Base-by-base conservation (phyloP, 495 filamentous ascomycete species). In the Penicillium turbatum region DNA sequence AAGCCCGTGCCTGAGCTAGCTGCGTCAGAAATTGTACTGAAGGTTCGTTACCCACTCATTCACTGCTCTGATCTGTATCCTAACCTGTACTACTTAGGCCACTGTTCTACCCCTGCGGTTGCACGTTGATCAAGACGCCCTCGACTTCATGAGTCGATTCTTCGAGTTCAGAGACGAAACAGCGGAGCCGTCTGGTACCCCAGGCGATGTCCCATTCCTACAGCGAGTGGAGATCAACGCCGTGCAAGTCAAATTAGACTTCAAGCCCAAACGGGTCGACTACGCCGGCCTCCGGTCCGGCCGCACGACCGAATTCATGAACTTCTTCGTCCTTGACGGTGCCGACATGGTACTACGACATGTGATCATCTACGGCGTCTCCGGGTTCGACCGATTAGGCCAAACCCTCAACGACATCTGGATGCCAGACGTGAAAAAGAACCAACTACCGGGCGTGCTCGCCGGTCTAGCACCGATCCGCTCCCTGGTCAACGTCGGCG, bases 281-380 rank as follows among this genome's bases (percentile, higher is more conserved):
- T 99, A 97, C 63, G 87, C 84, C 0, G 90, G 92, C 9, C 80
- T 99, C 6, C 86, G 91, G n/a, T 96, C 95, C 5, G 95, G 95
- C n/a, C 91, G 89, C 53, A 99, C 95, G 2, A 95, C 89, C 1
- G 95, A 99, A 67, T 93, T 99, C 65, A 97, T 97, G 95, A 97
- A 99, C 71, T 95, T 99, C 67, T 80, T 97, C 58, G 88, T 93
- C 37, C 82, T 99, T 11, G 92, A 99, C 53, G 83, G 87, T 48
- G 82, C 92, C 2, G 85, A 93, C 53, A 86, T 99, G 81, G 82
- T 89, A 1, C 78, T 99, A 39, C 81, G 86, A 11, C 95, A 90
- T 64, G 86, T 87, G 32, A 96, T 97, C 53, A 82, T 97, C 21
- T 97, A 96, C 61, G 95, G 95, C 37, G 82, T 95, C 7, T 84